phyloP scores from a whole-genome alignment of 768 basidiomycete species.

The Pisolithus albus region DNA sequence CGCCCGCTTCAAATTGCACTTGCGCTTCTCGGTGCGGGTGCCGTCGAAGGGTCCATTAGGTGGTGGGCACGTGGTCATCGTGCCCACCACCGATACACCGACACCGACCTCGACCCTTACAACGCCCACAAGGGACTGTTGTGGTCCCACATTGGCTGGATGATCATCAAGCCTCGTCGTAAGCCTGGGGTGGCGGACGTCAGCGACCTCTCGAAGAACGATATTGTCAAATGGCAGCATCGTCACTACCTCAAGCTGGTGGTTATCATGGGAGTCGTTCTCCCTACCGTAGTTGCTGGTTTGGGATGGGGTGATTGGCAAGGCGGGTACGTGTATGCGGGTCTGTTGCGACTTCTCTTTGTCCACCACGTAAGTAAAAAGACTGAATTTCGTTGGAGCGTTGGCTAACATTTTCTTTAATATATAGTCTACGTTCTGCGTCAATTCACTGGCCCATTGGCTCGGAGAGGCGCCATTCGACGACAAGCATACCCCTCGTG shows the following conservation, averaged over 20 bases:
- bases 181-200: slow-evolving; percentile 89
- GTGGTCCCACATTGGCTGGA: slow-evolving; percentile 89
- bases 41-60: slow-evolving; percentile 93
- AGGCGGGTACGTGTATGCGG: slow-evolving; percentile 86
- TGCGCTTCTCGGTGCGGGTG: slow-evolving; percentile 82
- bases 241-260: slow-evolving; percentile 67
- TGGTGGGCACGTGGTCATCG: slow-evolving; percentile 99
- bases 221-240: slow-evolving; percentile 84
- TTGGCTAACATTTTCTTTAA: not conserved
- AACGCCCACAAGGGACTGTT: slow-evolving; percentile 84
- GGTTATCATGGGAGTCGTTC: slow-evolving; percentile 57
- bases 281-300: slow-evolving; percentile 76
- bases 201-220: slow-evolving; percentile 75
- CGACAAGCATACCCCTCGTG: slow-evolving; percentile 89
- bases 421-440: slow-evolving; percentile 84
- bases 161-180: slow-evolving; percentile 85
- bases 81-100: slow-evolving; percentile 95
- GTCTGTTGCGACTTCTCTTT: slow-evolving; percentile 68
- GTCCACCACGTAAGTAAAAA: slow-evolving; percentile 72
- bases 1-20: slow-evolving; percentile 79
- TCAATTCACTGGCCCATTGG: slow-evolving; percentile 96
- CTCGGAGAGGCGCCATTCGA: slow-evolving; percentile 90
- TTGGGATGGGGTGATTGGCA: slow-evolving; percentile 78
- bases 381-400: not conserved
- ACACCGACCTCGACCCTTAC: slow-evolving; percentile 95